Percentiles rank a stretch among this genome's conserved stretches.
Evolutionary conservation across 768 basidiomycete genomes (phyloP).

Genomic region (Tulasnella sp.): DNA sequence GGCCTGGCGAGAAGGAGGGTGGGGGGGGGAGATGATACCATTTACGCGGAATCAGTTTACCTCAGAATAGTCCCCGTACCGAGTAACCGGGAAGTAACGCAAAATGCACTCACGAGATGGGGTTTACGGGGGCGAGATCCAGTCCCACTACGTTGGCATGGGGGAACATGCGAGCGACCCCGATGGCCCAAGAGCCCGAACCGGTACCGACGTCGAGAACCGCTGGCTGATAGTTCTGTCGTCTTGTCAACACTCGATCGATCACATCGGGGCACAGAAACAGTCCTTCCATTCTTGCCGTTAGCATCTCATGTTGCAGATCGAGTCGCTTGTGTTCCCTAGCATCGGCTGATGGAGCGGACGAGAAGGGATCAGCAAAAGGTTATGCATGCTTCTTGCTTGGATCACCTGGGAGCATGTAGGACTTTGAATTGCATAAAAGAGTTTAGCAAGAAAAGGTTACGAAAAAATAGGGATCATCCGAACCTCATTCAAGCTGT

Average conservation of each 20-base stretch:
- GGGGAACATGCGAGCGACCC: neutral
- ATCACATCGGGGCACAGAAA: slow-evolving; percentile 6
- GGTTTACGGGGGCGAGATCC: slow-evolving; percentile 14
- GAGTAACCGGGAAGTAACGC: neutral
- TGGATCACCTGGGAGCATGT: neutral
- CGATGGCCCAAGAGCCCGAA: slow-evolving; percentile 21
- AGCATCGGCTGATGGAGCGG: neutral
- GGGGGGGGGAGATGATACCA: neutral
- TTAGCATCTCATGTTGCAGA: slow-evolving; percentile 14
- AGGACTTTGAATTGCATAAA: neutral
- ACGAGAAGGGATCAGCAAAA: neutral
- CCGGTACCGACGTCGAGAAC: slow-evolving; percentile 23
- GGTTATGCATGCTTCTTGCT: neutral
- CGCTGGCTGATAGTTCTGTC: neutral
- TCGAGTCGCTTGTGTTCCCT: slow-evolving; percentile 14
- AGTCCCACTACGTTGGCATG: slow-evolving; percentile 18
- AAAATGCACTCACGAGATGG: neutral
- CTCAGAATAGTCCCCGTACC: no score
- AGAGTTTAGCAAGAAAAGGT: no score
- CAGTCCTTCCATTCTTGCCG: neutral
- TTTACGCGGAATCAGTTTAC: neutral
- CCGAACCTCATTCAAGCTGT: neutral
- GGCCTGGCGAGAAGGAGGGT: neutral
- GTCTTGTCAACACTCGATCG: neutral
- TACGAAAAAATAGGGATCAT: neutral